phyloP scores from a whole-genome alignment of 2,329 filamentous ascomycete genomes.

The Colletotrichum somersetense region DNA sequence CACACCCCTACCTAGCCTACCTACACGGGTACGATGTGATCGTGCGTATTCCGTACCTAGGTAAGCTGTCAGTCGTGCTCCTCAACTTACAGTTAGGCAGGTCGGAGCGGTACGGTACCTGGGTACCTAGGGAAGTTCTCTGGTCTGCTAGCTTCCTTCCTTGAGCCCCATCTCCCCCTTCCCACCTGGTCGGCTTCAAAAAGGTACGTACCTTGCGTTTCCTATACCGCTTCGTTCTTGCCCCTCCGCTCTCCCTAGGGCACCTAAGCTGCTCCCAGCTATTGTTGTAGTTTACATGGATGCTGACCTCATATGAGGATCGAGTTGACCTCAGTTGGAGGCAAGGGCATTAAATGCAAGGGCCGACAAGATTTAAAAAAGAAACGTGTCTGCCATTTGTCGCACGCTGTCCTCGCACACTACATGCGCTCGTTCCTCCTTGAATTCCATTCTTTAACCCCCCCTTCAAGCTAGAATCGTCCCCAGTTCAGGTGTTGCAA shows the following conservation, averaged over 20 bases:
- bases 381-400: neutral
- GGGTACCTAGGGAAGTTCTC: too few species aligned
- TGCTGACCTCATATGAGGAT: slow-evolving; percentile 4
- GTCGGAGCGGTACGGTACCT: too few species aligned
- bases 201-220: neutral
- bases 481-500: neutral
- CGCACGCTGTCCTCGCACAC: neutral
- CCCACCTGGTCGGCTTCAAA: neutral
- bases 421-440: neutral
- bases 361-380: slow-evolving; percentile 2
- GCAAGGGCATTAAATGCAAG: neutral
- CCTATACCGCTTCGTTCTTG: neutral
- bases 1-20: too few species aligned
- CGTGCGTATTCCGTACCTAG: too few species aligned
- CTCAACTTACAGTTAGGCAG: too few species aligned
- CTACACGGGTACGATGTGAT: too few species aligned
- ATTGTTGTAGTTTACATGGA: neutral
- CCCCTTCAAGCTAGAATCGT: neutral
- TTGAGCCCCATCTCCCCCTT: neutral
- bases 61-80: too few species aligned
- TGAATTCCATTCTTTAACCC: neutral
- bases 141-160: neutral
- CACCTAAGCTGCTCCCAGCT: neutral
- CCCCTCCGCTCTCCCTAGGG: neutral
- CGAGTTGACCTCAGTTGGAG: slow-evolving; percentile 2